These are phyloP conservation scores for Aechmea fasciata DNA, from an alignment of 176 grass and related monocot species.

Conservation along the genomic window DNA sequence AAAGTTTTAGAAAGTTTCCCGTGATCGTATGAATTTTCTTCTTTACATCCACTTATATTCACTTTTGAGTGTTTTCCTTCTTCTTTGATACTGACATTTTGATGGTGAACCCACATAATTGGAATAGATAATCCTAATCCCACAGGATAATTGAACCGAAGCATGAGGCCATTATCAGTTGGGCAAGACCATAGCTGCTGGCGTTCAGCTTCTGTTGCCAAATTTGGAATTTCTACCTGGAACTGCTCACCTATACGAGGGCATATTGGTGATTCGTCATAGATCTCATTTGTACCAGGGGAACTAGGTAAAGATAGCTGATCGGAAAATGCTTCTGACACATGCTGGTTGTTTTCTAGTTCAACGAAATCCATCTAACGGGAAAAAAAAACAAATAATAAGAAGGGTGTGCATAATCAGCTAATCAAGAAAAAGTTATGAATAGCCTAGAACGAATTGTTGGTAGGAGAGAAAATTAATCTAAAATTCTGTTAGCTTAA, in stretches of 20 bases:
- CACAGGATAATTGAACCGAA: constrained; percentile 37
- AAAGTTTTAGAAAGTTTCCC: constrained; percentile 14
- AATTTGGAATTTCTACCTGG: constrained; percentile 57
- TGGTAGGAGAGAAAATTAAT: no score
- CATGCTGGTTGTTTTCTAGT: constrained; percentile 38
- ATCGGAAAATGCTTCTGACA: constrained; percentile 40
- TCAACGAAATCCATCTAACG: constrained; percentile 55
- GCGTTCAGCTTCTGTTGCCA: constrained; percentile 28
- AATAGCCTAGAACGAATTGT: background rate
- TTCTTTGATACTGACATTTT: constrained; percentile 25
- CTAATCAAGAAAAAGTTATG: background rate
- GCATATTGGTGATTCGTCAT: constrained; percentile 47
- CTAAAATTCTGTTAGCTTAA: no score
- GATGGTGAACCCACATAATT: constrained; percentile 43
- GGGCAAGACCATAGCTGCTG: constrained; percentile 19
- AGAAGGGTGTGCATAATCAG: background rate
- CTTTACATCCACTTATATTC: constrained; percentile 5
- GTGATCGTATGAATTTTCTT: constrained; percentile 23
- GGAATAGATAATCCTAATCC: constrained; percentile 50
- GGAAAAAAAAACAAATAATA: constrained; percentile 9
- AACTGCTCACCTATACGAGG: constrained; percentile 73
- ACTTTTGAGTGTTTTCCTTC: constrained; percentile 10
- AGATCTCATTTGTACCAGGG: constrained; percentile 42
- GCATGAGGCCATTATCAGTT: constrained; percentile 16
- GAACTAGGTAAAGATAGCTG: constrained; percentile 43